Percentiles rank a stretch among this genome's conserved stretches.
Evolutionary conservation across 2,329 filamentous ascomycete genomes (phyloP).

Genomic region (Monilinia fructicola): DNA sequence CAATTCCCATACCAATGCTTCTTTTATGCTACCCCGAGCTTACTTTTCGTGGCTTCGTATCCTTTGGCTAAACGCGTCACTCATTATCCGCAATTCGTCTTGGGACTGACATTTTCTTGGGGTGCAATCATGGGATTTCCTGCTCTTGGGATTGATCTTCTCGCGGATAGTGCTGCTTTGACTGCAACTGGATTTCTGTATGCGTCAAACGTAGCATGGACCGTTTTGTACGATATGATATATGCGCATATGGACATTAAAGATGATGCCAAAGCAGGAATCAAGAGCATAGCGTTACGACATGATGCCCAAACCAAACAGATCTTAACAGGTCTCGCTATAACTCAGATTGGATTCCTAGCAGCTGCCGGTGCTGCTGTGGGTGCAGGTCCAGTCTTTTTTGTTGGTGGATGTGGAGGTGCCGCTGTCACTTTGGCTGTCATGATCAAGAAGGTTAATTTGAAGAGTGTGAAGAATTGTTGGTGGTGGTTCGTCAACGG

Average conservation of each 20-base stretch:
- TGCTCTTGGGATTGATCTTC: slow-evolving; percentile 74
- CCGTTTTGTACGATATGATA: slow-evolving; percentile 86
- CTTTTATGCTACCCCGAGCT: slow-evolving; percentile 73
- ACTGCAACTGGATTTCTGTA: slow-evolving; percentile 70
- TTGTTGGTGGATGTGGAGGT: slow-evolving; percentile 65
- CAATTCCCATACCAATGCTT: slow-evolving; percentile 75
- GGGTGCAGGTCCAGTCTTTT: slow-evolving; percentile 69
- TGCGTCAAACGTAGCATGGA: slow-evolving; percentile 80
- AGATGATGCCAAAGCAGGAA: slow-evolving; percentile 81
- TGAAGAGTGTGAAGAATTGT: slow-evolving; percentile 65
- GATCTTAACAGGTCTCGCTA: slow-evolving; percentile 68
- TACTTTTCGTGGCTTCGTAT: slow-evolving; percentile 72
- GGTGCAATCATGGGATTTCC: slow-evolving; percentile 86
- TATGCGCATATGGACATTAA: slow-evolving; percentile 91
- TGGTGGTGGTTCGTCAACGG: slow-evolving; percentile 79
- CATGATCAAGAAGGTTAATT: slow-evolving; percentile 67
- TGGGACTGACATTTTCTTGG: slow-evolving; percentile 86
- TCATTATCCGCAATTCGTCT: slow-evolving; percentile 80
- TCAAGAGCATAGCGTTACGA: slow-evolving; percentile 82
- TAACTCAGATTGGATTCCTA: slow-evolving; percentile 67
- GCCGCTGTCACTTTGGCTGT: slow-evolving; percentile 58
- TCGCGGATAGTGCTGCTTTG: slow-evolving; percentile 61
- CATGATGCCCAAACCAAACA: slow-evolving; percentile 76
- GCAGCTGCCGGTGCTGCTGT: slow-evolving; percentile 66
- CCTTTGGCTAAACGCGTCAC: slow-evolving; percentile 84